Evolutionary conservation across 768 basidiomycete species (phyloP), one percentile per base, ranked within the genome.

Genomic region (Tricholoma sp.): DNA sequence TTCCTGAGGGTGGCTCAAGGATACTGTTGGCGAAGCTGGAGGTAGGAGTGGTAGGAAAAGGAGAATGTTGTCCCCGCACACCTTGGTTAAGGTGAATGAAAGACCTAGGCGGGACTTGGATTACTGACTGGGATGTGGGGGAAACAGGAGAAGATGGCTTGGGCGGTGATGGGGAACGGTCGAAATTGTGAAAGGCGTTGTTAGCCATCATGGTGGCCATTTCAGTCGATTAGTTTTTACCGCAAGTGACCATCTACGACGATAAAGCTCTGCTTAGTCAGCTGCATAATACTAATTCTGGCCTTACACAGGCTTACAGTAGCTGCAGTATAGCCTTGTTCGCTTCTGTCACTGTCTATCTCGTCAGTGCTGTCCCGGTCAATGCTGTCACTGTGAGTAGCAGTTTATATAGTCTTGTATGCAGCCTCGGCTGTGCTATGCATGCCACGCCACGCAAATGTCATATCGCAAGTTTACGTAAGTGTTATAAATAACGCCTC

Each of bases 1-100:
- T 66, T 24, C 83, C 85, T 0, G 73, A 64, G 3, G 86, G 87
- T 0, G 84, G 78, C 1, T 90, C 87, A 21, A 84, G 74, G 41
- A 74, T 65, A 37, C 52, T 60, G 56, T 51, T 58, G 54, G 58
- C 55, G 22, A 68, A 59, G 57, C 64, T 64, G 37, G 63, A 70
- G 60, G 74, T 77, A 59, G 73, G 74, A 3, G 76, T 78, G 12
- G 66, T 62, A 5, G 73, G 76, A 47, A 79, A 80, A 1, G 74
- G 73, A 21, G 73, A 72, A 56, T 65, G 72, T 57, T 78, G 79
- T 50, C 73, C 73, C 58, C 75, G 77, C 35, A 75, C 64, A 67
- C 70, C 56, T 59, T 72, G 58, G 59, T 67, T 68, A 24, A 72
- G 65, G 55, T 70, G 74, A 52, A 74, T 74, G 63, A 79, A 72